Conservation (phyloP, 352 stramenopile species). For the Phytophthora sansomeana region DNA sequence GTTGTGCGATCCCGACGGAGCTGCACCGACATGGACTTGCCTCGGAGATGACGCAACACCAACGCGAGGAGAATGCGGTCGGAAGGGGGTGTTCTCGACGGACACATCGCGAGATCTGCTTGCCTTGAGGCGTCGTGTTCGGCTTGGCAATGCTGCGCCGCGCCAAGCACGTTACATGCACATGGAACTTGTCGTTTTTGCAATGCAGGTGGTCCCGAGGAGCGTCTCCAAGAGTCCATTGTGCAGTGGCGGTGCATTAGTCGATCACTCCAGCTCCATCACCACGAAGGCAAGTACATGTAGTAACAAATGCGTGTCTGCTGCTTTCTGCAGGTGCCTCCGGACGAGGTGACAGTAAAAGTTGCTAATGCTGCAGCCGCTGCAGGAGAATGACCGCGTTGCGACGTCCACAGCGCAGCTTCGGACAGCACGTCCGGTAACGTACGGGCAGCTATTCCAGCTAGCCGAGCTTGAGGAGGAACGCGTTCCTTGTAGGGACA, state of each 20-base stretch:
- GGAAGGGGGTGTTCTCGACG: conserved; percentile 2
- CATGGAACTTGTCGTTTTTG: conserved; percentile 12
- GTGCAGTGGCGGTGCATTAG: conserved; percentile 28
- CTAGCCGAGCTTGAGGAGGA: conserved; percentile 1
- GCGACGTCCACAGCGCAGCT: neutral
- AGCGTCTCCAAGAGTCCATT: conserved; percentile 8
- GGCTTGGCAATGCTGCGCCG: conserved; percentile 6
- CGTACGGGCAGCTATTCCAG: neutral
- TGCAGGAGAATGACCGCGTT: conserved; percentile 18
- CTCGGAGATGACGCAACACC: conserved; percentile 22
- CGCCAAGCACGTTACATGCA: conserved; percentile 1
- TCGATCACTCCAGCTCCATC: conserved; percentile 12
- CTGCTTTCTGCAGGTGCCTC: conserved; percentile 1
- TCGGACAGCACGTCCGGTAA: neutral
- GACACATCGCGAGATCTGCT: conserved; percentile 19
- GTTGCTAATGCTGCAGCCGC: conserved; percentile 34
- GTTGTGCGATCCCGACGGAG: conserved; percentile 27
- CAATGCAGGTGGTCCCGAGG: conserved; percentile 17
- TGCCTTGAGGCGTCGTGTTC: neutral
- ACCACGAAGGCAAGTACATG: neutral
- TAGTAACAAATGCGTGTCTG: neutral
- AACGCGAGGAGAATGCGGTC: conserved; percentile 31
- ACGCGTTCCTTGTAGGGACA: neutral
- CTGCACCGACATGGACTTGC: conserved; percentile 21
- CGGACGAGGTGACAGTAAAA: neutral